phyloP scores from a whole-genome alignment of 305 asterid genomes.

The Fraxinus angustifolia region DNA sequence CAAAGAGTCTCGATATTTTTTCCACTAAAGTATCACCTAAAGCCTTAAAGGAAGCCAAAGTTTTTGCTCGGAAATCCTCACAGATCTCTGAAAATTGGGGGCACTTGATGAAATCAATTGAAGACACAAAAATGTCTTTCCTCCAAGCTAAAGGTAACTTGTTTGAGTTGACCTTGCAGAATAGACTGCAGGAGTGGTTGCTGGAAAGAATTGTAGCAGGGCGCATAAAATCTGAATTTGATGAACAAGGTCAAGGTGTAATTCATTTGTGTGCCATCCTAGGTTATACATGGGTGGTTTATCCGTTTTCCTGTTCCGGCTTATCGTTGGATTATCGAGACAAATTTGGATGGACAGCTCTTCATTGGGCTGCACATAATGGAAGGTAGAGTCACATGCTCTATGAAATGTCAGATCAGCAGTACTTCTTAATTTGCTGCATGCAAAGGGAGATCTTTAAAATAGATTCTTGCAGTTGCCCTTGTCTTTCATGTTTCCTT shows the following conservation, averaged over 20 bases:
- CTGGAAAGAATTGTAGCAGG: constrained; percentile 70
- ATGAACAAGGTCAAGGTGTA: constrained; percentile 88
- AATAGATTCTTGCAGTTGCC: background rate
- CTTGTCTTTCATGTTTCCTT: constrained; percentile 6
- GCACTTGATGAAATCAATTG: constrained; percentile 48
- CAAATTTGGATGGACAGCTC: constrained; percentile 93
- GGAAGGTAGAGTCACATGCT: constrained; percentile 56
- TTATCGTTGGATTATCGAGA: constrained; percentile 89
- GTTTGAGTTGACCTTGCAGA: constrained; percentile 72
- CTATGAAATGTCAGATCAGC: background rate
- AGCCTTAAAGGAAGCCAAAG: constrained; percentile 67
- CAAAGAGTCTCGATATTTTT: constrained; percentile 50
- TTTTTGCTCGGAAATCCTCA: constrained; percentile 55
- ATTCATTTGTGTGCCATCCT: constrained; percentile 94
- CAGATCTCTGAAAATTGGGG: constrained; percentile 53
- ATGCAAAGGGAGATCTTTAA: background rate
- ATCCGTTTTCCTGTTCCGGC: constrained; percentile 76
- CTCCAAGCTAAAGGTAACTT: constrained; percentile 68
- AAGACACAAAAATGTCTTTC: constrained; percentile 47
- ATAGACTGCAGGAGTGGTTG: constrained; percentile 76
- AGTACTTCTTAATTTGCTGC: background rate
- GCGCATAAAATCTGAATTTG: constrained; percentile 61
- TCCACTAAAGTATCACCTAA: constrained; percentile 49
- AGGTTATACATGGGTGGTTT: constrained; percentile 83
- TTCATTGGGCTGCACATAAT: constrained; percentile 93